These are phyloP conservation scores for Taxillus chinensis DNA, from an alignment of 164 flowering plant species.

Conservation along the genomic window DNA sequence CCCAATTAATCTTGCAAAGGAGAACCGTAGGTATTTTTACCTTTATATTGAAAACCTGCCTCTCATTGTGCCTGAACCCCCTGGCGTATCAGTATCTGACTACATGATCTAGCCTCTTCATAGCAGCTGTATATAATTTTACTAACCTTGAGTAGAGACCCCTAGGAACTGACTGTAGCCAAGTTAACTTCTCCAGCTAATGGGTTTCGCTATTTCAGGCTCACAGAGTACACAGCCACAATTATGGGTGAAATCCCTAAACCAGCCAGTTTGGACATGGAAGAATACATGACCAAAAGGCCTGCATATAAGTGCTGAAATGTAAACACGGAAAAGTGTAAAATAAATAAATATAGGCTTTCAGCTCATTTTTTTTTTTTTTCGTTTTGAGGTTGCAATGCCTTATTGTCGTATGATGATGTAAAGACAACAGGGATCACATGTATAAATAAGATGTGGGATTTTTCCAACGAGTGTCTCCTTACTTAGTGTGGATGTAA, in stretches of 20 bases:
- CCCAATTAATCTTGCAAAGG: slow-evolving; percentile 38
- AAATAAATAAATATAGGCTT: no score
- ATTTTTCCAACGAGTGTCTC: background rate
- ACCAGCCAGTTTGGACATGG: background rate
- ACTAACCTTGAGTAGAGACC: background rate
- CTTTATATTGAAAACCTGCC: slow-evolving; percentile 56
- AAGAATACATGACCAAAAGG: background rate
- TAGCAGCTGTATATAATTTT: slow-evolving; percentile 7
- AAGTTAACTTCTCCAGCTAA: no score
- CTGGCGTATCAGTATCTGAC: slow-evolving; percentile 34
- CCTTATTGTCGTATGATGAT: background rate
- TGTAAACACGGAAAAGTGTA: no score
- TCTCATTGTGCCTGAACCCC: slow-evolving; percentile 27
- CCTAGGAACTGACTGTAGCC: no score
- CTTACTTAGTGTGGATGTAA: background rate
- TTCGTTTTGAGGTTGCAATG: background rate
- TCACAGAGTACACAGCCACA: no score
- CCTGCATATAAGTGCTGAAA: background rate
- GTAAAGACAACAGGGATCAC: background rate
- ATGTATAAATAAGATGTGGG: background rate
- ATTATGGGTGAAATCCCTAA: background rate
- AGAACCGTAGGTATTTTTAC: slow-evolving; percentile 53
- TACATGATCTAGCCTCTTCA: slow-evolving; percentile 45
- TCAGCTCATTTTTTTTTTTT: no score
- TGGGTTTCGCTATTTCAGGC: no score